Evolutionary conservation across 495 filamentous ascomycete species (phyloP).

Genomic region (Lophium mytilinum): DNA sequence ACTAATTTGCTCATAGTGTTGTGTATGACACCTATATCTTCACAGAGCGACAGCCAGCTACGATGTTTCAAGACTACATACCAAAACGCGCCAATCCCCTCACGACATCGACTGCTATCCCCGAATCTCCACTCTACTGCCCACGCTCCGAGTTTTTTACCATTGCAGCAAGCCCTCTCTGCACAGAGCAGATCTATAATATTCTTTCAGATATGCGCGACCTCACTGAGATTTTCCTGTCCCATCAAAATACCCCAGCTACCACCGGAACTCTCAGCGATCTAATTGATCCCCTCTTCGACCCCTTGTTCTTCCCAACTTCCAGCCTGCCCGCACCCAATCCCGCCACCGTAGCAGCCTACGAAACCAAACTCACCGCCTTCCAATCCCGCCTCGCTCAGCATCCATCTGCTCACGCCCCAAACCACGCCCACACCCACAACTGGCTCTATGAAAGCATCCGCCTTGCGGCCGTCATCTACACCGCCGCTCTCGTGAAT

Average conservation of each 20-base stretch:
- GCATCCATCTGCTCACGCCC: slow-evolving; percentile 12
- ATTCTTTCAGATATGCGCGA: slow-evolving; percentile 20
- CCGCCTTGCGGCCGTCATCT: slow-evolving; percentile 20
- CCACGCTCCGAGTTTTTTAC: slow-evolving; percentile 10
- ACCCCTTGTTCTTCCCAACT: neutral
- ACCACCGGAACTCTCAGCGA: too few relatives aligned
- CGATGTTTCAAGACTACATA: slow-evolving; percentile 7
- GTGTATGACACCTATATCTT: neutral
- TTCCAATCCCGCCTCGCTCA: slow-evolving; percentile 6
- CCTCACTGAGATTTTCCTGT: slow-evolving; percentile 14
- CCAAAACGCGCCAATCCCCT: neutral
- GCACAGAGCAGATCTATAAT: slow-evolving; percentile 11
- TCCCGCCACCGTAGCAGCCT: neutral
- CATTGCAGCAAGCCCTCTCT: neutral
- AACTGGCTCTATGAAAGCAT: slow-evolving; percentile 21
- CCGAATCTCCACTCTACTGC: slow-evolving; percentile 20
- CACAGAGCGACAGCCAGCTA: slow-evolving; percentile 3
- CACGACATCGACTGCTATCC: neutral
- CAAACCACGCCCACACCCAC: slow-evolving; percentile 3
- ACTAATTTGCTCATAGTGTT: neutral
- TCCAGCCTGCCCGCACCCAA: neutral
- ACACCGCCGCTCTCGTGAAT: slow-evolving; percentile 10
- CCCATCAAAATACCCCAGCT: neutral
- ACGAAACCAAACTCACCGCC: slow-evolving; percentile 6
- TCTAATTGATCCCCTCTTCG: too few relatives aligned